Evolutionary conservation across 257 asterid genomes (phyloP), one percentile per base, ranked within the genome.

Genomic region (Echium plantagineum): DNA sequence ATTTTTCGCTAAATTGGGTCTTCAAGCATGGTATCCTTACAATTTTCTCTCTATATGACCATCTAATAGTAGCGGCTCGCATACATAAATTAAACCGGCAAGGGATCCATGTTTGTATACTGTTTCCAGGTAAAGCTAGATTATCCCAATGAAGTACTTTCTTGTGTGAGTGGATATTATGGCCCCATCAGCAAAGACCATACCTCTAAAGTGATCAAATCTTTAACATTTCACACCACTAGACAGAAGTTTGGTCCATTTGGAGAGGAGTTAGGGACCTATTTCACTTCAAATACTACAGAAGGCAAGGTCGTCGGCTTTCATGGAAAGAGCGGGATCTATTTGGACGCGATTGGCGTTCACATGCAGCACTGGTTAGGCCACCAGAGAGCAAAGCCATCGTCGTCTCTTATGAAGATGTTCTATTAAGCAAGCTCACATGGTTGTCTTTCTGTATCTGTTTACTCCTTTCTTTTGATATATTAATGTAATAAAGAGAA

Each of bases 291-390:
- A 55, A 76, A 86, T 13, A 85, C 78, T 28, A 85, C 97, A 0
- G 77, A 89, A 67, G 95, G 95, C 16, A 89, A 83, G 68, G 95
- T 85, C 55, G 91, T 85, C 0, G 97, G 97, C 9, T 82, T 89
- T 48, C 97, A 89, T 64, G 97, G 97, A 59, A 71, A 86, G 69
- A 77, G 91, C 69, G 81, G 93, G 65, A 61, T 75, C 78, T 82
- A 79, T 46, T 75, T 89, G 69, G 94, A 84, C 48, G 97, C 97
- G 21, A 79, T 89, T 56, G 95, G 97, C 56, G 89, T 89, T 17
- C 97, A 89, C 62, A 84, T 80, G 95, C 94, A 86, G 60, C 97
- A 89, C 53, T 89, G 95, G 97, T 58, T 84, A 61, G 97, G 91
- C 35, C 79, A 81, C 73, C 82, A 81, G 5, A 84, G 53, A 72